Percentiles rank a stretch among this genome's conserved stretches.
These are phyloP conservation scores for Globisporangium okanoganense DNA, from an alignment of 352 stramenopile species.

Conservation along the genomic window DNA sequence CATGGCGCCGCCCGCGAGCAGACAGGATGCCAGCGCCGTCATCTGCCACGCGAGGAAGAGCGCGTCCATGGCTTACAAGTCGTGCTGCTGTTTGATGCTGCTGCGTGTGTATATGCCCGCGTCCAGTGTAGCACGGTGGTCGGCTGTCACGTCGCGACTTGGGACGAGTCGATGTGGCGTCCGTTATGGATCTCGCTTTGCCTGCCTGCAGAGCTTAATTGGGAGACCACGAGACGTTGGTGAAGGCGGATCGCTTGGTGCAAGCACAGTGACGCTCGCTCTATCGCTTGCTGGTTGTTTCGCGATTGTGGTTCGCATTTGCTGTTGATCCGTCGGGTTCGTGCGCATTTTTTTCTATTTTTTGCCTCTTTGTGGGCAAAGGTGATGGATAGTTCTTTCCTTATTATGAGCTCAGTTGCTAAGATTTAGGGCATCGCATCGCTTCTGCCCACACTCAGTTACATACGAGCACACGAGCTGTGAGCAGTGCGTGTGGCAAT, in stretches of 20 bases:
- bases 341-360: conserved; percentile 11
- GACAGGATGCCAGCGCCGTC: conserved; percentile 49
- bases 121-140: neutral
- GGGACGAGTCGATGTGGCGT: neutral
- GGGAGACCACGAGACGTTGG: neutral
- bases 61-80: conserved; percentile 29
- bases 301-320: neutral
- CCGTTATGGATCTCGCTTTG: conserved; percentile 1
- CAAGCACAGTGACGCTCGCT: no score
- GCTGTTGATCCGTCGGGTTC: no score
- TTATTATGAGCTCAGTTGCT: neutral
- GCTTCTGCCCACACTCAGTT: neutral
- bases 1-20: conserved; percentile 53
- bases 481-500: no score
- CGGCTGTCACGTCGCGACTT: conserved; percentile 4
- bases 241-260: neutral
- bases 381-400: neutral
- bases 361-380: conserved; percentile 1
- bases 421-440: neutral
- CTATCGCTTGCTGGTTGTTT: conserved; percentile 1
- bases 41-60: conserved; percentile 78
- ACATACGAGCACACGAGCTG: no score
- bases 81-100: neutral
- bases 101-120: neutral
- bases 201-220: neutral